phyloP scores from a whole-genome alignment of 1,284 basidiomycete genomes.

The Irpex lacteus region DNA sequence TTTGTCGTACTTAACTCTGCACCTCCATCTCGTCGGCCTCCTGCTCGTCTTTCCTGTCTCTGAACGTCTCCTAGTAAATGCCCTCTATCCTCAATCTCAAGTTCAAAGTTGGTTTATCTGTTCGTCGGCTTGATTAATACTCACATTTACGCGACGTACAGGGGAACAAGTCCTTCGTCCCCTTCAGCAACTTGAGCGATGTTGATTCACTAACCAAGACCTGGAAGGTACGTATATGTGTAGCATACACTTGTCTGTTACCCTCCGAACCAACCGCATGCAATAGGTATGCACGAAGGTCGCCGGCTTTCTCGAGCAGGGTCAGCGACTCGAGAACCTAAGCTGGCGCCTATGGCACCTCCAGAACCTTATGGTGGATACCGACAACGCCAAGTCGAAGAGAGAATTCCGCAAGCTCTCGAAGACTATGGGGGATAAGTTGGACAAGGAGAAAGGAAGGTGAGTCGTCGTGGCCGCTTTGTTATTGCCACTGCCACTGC shows the following conservation, averaged over 20 bases:
- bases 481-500: slow-evolving; percentile 9
- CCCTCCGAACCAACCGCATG: slow-evolving; percentile 10
- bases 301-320: slow-evolving; percentile 82
- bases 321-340: slow-evolving; percentile 82
- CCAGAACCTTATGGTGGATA: slow-evolving; percentile 83
- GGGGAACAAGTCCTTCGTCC: slow-evolving; percentile 90
- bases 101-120: slow-evolving; percentile 61
- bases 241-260: slow-evolving; percentile 1
- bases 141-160: slow-evolving; percentile 27
- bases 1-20: slow-evolving; percentile 18
- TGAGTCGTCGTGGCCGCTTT: slow-evolving; percentile 30
- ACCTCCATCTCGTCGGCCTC: slow-evolving; percentile 16
- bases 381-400: slow-evolving; percentile 80
- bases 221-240: slow-evolving; percentile 61
- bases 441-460: slow-evolving; percentile 86
- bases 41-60: slow-evolving; percentile 20
- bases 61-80: slow-evolving; percentile 40
- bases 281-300: slow-evolving; percentile 79
- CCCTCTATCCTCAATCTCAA: slow-evolving; percentile 84
- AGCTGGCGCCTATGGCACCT: slow-evolving; percentile 87
- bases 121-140: slow-evolving; percentile 20
- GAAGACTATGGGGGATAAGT: slow-evolving; percentile 80
- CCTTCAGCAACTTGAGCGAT: slow-evolving; percentile 82
- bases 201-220: slow-evolving; percentile 79
- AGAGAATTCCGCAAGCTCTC: slow-evolving; percentile 84